Conservation (phyloP, 345 rosid genomes). For the Citrus sinensis region DNA sequence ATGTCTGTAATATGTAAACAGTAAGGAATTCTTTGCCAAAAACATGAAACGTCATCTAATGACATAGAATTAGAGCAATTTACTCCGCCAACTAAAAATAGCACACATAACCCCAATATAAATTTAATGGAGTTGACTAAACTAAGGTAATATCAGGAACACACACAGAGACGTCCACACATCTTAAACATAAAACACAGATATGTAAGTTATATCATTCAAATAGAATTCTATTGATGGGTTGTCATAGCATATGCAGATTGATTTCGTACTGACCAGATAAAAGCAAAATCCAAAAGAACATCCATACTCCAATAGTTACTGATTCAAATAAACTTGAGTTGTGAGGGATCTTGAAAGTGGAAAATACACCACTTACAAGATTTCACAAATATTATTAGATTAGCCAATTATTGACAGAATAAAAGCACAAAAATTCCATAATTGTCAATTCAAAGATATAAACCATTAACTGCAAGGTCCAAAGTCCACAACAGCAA, state of each 20-base stretch:
- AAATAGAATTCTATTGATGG: not conserved
- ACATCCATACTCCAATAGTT: not conserved
- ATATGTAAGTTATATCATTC: not conserved
- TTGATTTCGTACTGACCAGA: not conserved
- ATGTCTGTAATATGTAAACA: not conserved
- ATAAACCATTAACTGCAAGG: not conserved
- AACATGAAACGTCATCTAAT: not conserved
- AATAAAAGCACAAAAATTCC: not conserved
- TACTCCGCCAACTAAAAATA: not conserved
- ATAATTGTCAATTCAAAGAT: not conserved
- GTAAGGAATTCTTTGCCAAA: conserved; percentile 4
- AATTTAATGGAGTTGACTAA: not conserved
- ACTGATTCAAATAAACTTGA: not conserved
- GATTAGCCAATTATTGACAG: not conserved
- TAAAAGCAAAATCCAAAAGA: not conserved
- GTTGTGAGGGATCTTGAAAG: not conserved
- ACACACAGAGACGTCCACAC: not conserved
- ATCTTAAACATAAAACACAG: not conserved
- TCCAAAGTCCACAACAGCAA: not conserved
- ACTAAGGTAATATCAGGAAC: not conserved
- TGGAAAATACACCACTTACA: not conserved
- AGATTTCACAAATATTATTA: not conserved
- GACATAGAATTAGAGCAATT: not conserved
- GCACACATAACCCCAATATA: not conserved
- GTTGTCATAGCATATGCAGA: not conserved